phyloP scores from a whole-genome alignment of 371 early-diverging fungal species.

The Funneliformis caledonium region DNA sequence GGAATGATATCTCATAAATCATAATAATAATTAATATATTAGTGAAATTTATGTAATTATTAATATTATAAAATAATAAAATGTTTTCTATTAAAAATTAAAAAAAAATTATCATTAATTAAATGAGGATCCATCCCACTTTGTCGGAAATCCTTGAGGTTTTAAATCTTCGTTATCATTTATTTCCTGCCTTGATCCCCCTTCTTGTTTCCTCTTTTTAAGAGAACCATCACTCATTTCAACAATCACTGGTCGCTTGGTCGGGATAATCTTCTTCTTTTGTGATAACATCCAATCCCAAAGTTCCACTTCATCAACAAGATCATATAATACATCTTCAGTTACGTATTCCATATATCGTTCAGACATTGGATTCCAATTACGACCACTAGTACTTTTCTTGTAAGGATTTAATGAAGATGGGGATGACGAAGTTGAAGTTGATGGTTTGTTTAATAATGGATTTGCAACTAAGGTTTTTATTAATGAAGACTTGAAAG shows the following conservation, averaged over 20 bases:
- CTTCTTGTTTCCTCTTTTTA: constrained; percentile 22
- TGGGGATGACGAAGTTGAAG: background rate
- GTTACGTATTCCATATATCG: constrained; percentile 65
- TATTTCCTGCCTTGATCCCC: background rate
- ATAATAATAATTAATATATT: constrained; percentile 3
- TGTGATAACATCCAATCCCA: constrained; percentile 43
- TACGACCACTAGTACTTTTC: constrained; percentile 1
- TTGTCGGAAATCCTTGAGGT: background rate
- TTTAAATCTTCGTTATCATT: background rate
- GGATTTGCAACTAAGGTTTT: constrained; percentile 11
- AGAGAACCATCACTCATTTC: constrained; percentile 7
- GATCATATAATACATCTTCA: constrained; percentile 69
- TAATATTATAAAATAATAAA: background rate
- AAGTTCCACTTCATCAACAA: constrained; percentile 66
- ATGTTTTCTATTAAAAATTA: too few species aligned
- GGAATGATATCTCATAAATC: constrained; percentile 81
- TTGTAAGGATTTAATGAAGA: background rate
- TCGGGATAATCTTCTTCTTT: background rate
- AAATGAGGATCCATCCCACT: background rate
- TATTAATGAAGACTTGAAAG: background rate
- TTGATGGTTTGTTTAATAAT: background rate
- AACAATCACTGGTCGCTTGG: background rate
- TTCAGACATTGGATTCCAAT: constrained; percentile 67
- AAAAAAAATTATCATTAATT: background rate
- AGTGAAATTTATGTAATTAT: background rate